A percentile compares a stretch with the other conserved stretches of the same genome.
Evolutionary conservation across 768 basidiomycete genomes (phyloP).

Genomic region (Hemileccinum rubropunctum): DNA sequence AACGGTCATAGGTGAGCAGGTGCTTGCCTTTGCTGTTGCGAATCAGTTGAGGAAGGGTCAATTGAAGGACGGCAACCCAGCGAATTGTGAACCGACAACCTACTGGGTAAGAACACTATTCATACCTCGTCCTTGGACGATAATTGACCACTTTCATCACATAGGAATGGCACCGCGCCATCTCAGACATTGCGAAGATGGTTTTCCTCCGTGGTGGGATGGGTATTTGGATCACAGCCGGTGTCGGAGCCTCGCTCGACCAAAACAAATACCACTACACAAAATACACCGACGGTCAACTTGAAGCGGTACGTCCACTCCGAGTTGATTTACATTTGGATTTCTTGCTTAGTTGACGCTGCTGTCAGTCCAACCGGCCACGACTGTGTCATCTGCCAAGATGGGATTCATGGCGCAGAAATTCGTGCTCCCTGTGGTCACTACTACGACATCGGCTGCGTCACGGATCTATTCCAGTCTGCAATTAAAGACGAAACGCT

Average conservation of each 20-base stretch:
- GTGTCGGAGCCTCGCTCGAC: neutral
- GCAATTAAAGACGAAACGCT: conserved; percentile 38
- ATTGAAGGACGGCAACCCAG: conserved; percentile 5
- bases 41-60: neutral
- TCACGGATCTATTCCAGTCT: conserved; percentile 33
- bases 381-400: conserved; percentile 35
- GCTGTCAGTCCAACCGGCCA: conserved; percentile 16
- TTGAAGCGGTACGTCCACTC: neutral
- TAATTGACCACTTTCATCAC: neutral
- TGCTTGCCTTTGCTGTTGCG: neutral
- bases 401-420: conserved; percentile 27
- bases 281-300: neutral
- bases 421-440: conserved; percentile 35
- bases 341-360: neutral
- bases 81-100: neutral
- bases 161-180: neutral
- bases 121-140: neutral
- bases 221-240: neutral
- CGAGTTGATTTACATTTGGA: neutral
- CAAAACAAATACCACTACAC: neutral
- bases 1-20: conserved; percentile 1
- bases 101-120: conserved; percentile 8
- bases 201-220: conserved; percentile 15
- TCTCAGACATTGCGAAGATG: conserved; percentile 19
- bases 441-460: conserved; percentile 34